Base-by-base conservation (phyloP, 352 stramenopile genomes). In the Globisporangium alternatum region DNA sequence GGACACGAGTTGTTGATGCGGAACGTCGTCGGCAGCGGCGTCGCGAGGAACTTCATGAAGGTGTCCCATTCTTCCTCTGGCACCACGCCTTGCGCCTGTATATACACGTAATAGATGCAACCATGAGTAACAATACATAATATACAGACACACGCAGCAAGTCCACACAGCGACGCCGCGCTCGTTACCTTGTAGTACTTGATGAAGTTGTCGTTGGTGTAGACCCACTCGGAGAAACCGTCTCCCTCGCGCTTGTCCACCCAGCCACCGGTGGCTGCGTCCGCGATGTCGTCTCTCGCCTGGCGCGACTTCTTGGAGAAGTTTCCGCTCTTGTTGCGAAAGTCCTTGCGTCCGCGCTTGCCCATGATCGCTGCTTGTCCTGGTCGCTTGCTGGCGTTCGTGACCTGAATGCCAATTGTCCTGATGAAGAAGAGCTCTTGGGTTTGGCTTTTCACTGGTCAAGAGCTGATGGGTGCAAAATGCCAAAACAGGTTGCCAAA, bases 1-100 rank as follows among this genome's bases (percentile, higher is more conserved):
- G 78, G 77, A 60, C 89, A 97, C 52, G 90, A 93, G 64, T 87
- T 90, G 66, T 97, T 97, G 64, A 98, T 97, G 49, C 95, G 89
- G 71, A 98, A 98, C 15, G 88, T 97, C 37, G 90, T 96, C 15
- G 94, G 94, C 69, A 98, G 71, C 48, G 86, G 86, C 68, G 89
- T 94, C 33, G 76, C 83, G 59, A 98, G 76, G 59, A 81, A 81
- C 64, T 88, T 84, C 77, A 97, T 96, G 75, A 98, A 98, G 15
- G 72, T 71, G 2, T 88, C 77, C 91, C 93, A 98, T 71, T 98
- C 94, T 3, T 74, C 78, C 19, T 84, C 77, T 8, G 62, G 51
- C 62, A 97, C 71, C 47, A 97, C 88, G 37, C 81, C 70, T 72
- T 98, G 94, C 25, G 84, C 81, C 76, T 91, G 41, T 1, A 21